Conservation (phyloP, 768 basidiomycete genomes). For the Krasilnikovozyma curviuscula region DNA sequence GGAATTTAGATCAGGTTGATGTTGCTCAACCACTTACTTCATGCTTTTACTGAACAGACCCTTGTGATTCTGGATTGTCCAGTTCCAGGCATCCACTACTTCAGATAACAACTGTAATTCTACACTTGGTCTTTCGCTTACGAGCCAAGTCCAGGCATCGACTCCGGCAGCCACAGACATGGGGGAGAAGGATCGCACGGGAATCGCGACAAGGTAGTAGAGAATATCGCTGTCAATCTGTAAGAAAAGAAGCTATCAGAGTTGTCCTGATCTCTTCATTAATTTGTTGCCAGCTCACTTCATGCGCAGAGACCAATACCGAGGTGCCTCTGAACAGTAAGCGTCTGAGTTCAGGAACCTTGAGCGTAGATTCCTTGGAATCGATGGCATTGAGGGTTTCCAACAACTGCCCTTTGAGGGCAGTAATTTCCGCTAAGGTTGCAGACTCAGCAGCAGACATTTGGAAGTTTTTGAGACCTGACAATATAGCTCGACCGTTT, state of each 20-base stretch:
- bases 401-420: constrained; percentile 48
- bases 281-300: constrained; percentile 34
- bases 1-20: not conserved
- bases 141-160: constrained; percentile 92
- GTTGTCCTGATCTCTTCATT: not conserved
- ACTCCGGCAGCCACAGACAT: constrained; percentile 67
- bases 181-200: constrained; percentile 76
- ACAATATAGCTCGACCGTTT: not conserved
- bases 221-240: constrained; percentile 72
- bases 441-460: constrained; percentile 42
- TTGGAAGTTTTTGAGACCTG: constrained; percentile 43
- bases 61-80: constrained; percentile 51
- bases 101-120: constrained; percentile 74
- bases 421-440: constrained; percentile 41
- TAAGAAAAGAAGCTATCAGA: not conserved
- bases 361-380: constrained; percentile 50
- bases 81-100: constrained; percentile 68
- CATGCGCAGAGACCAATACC: constrained; percentile 43
- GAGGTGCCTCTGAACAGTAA: constrained; percentile 74
- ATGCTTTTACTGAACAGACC: constrained; percentile 66
- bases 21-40: constrained; percentile 39
- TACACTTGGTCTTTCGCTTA: constrained; percentile 59
- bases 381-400: constrained; percentile 48
- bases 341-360: constrained; percentile 62
- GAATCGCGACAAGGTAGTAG: constrained; percentile 67